These are phyloP conservation scores for Misopates orontium DNA, from an alignment of 257 asterid species.

Conservation along the genomic window DNA sequence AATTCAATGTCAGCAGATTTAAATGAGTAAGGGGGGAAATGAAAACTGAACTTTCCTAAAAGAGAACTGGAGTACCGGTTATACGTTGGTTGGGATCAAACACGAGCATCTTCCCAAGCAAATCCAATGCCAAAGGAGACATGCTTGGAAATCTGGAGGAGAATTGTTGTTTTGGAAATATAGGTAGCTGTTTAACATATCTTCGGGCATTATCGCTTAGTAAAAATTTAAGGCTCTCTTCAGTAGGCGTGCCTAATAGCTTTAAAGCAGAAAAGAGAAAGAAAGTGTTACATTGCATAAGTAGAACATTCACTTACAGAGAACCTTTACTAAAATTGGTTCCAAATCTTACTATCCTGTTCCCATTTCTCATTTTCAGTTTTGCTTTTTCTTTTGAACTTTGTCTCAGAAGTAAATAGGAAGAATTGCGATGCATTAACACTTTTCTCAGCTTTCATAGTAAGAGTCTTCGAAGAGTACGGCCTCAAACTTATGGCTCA, in stretches of 20 bases:
- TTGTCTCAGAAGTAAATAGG: neutral
- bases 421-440: neutral
- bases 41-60: neutral
- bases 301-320: neutral
- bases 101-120: constrained; percentile 80
- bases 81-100: constrained; percentile 78
- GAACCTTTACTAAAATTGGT: neutral
- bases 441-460: neutral
- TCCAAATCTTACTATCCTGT: neutral
- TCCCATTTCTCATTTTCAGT: neutral
- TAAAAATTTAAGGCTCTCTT: constrained; percentile 68
- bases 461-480: neutral
- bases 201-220: constrained; percentile 69
- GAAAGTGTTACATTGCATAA: constrained; percentile 12
- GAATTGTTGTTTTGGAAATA: constrained; percentile 62
- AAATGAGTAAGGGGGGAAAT: neutral
- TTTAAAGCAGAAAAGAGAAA: constrained; percentile 34
- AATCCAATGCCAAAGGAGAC: constrained; percentile 75
- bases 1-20: constrained; percentile 23
- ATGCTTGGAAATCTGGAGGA: constrained; percentile 66
- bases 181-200: constrained; percentile 72
- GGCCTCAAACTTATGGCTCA: neutral
- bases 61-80: constrained; percentile 49
- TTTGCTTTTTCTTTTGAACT: neutral
- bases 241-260: constrained; percentile 88